phyloP scores from a whole-genome alignment of 2,329 filamentous ascomycete species.

The Macroventuria anomochaeta region DNA sequence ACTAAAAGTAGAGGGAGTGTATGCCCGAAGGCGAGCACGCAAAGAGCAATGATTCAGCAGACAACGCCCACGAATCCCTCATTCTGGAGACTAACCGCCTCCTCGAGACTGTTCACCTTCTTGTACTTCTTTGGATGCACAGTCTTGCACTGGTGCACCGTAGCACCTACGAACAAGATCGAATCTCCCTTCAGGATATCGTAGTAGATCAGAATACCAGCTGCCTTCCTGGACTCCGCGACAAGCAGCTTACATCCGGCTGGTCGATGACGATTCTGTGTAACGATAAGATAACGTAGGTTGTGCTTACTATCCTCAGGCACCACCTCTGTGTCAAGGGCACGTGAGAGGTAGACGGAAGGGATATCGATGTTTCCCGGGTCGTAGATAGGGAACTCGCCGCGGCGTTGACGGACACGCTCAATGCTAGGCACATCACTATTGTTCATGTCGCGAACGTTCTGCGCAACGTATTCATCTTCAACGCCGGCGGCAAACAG shows the following conservation, averaged over 20 bases:
- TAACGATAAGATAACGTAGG: conserved; percentile 26
- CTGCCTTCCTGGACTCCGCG: conserved; percentile 34
- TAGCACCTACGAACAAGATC: conserved; percentile 30
- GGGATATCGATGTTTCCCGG: conserved; percentile 18
- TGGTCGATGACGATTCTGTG: conserved; percentile 18
- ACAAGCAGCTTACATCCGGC: conserved; percentile 26
- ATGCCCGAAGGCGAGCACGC: neutral
- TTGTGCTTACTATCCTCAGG: conserved; percentile 23
- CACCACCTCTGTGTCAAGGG: conserved; percentile 25
- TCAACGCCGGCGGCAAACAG: conserved; percentile 25
- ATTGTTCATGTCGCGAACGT: conserved; percentile 3
- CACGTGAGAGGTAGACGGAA: conserved; percentile 29
- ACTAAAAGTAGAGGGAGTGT: neutral
- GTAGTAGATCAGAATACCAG: conserved; percentile 31
- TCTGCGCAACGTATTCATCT: conserved; percentile 20
- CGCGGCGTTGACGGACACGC: conserved; percentile 7
- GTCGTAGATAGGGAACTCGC: conserved; percentile 18
- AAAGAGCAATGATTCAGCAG: conserved; percentile 11
- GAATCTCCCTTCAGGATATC: conserved; percentile 30
- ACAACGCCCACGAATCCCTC: conserved; percentile 26
- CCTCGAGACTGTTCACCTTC: conserved; percentile 28
- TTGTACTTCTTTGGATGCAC: conserved; percentile 21
- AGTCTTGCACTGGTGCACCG: conserved; percentile 14
- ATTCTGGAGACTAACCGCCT: conserved; percentile 13
- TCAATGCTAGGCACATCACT: conserved; percentile 6